Evolutionary conservation across 495 filamentous ascomycete genomes (phyloP), one percentile per base, ranked within the genome.

Genomic region (Aspergillus taichungensis): DNA sequence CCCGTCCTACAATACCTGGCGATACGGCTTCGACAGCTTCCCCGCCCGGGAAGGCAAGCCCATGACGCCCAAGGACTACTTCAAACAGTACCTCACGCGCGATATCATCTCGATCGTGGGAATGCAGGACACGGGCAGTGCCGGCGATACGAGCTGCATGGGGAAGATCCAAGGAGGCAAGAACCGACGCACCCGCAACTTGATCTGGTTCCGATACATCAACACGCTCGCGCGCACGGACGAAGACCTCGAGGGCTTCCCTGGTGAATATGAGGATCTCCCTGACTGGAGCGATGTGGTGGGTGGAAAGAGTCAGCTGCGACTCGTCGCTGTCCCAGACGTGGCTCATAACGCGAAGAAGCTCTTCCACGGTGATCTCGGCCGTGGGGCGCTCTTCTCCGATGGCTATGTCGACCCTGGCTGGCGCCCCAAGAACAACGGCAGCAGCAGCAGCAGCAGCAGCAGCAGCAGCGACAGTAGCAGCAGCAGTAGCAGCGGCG

Each of bases 151-250:
- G n/a, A 52, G 49, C 24, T 52, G 43, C 44, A 52, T 52, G 49
- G 49, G 13, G 13, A 43, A 30, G 3, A 5, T 52, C 14, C 49
- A 52, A 40, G 49, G 49, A 30, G 49, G 49, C 30, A 33, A 28
- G 9, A 47, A 52, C 27, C 43, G 49, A 8, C 49, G 49, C 40
- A 14, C 43, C 30, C 40, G 49, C 29, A 52, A 52, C 39, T 40
- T 52, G 49, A 43, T 47, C 37, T 52, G 49, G 49, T 52, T 31
- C 35, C 49, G 44, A 9, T 52, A 52, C 34, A 46, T 52, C 49
- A 52, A 52, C 38, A 34, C 38, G 34, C 49, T 52, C 11, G 49
- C 43, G 40, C 38, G 44, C 29, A 52, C 49, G n/a, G 34, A 52
- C 30, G 49, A 52, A 40, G 44, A 52, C 34, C 39, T 52, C 13